Evolutionary conservation across 768 basidiomycete species (phyloP).

Genomic region (Russula emetica): DNA sequence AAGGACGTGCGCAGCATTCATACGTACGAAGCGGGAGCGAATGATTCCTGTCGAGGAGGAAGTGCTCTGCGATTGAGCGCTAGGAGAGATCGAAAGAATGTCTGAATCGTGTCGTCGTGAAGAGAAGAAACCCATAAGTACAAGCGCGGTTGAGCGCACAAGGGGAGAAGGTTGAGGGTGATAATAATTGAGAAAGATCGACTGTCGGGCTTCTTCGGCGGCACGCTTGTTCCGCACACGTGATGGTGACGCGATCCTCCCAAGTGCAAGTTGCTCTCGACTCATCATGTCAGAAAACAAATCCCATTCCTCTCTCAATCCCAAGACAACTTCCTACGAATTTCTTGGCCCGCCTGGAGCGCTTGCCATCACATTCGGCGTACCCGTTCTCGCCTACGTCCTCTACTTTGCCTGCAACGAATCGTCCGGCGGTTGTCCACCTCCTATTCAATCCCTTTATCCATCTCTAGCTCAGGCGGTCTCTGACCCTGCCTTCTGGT

Average conservation of each 20-base stretch:
- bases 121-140: constrained; percentile 41
- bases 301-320: constrained; percentile 44
- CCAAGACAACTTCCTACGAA: constrained; percentile 68
- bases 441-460: constrained; percentile 41
- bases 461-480: constrained; percentile 46
- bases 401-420: constrained; percentile 80
- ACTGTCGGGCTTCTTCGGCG: constrained; percentile 4
- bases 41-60: constrained; percentile 32
- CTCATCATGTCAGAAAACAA: constrained; percentile 9
- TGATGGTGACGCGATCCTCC: constrained; percentile 11
- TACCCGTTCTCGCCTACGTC: constrained; percentile 67
- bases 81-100: constrained; percentile 21
- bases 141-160: constrained; percentile 36
- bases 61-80: background rate
- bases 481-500: constrained; percentile 58
- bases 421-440: constrained; percentile 63
- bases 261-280: background rate
- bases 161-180: constrained; percentile 37
- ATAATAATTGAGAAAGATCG: background rate
- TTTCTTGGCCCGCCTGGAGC: constrained; percentile 83
- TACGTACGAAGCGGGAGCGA: constrained; percentile 40
- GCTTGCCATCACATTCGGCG: constrained; percentile 59
- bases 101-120: constrained; percentile 36
- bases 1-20: constrained; percentile 1
- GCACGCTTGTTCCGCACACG: background rate